Evolutionary conservation across 169 alveolate species (phyloP), one percentile per base, ranked within the genome.

Genomic region (Eimeria nieschulzi): DNA sequence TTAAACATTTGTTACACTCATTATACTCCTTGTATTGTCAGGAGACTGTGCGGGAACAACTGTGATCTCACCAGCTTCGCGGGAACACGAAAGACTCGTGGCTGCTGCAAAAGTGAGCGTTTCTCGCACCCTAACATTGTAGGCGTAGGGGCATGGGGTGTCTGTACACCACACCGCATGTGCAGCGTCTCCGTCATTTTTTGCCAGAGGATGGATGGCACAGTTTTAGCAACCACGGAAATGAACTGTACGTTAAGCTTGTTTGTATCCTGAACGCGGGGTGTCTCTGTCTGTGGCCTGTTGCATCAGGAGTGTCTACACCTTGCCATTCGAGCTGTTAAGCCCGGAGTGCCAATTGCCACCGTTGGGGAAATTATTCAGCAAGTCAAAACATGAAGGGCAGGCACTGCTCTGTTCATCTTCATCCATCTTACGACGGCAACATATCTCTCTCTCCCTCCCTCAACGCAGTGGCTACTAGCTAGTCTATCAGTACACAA

Each of bases 1-100:
- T 59, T 1, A 1, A 12, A 59, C 68, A 59, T 59, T 59, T 59
- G 0, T 0, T 59, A 1, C n/a, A 12, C 5, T 59, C 5, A 17
- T 8, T 15, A 15, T 19, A 66, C 1, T 78, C 5, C 5, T 17
- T 21, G 21, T 73, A 7, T 9, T 46, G 51, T 21, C 86, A 90
- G 93, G 93, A 25, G 93, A 90, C 90, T 90, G 93, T 83, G 93
- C 93, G 10, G 93, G 83, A 13, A 91, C 91, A 8, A 85, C 39
- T 23, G 68, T 46, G 75, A 56, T 91, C 54, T 91, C 83, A 13
- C 33, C 56, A 12, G 88, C 73, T 6, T 9, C 12, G 10, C 56
- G 5, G 54, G 25, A 17, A 13, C 93, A 78, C 82, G 83, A 59
- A 13, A 23, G 54, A 0, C 88, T 87, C 33, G 55, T 73, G 5